These are phyloP conservation scores for Aspergillus intermedius DNA, from an alignment of 2,329 filamentous ascomycete species.

Conservation along the genomic window DNA sequence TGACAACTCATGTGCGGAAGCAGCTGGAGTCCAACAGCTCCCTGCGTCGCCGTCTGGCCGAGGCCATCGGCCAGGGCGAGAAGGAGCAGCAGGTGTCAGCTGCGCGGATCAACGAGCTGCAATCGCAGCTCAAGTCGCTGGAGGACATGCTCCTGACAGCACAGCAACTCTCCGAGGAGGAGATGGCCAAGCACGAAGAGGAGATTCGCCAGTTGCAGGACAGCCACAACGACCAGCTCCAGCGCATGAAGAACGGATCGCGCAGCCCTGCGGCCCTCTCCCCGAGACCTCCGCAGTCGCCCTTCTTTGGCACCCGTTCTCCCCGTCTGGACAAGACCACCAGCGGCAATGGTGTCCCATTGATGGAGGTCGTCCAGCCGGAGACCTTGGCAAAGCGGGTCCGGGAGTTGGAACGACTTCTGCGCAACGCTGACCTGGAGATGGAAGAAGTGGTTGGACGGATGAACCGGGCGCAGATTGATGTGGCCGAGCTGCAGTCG, in stretches of 20 bases:
- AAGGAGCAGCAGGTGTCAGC: slow-evolving; percentile 73
- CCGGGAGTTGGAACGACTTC: slow-evolving; percentile 74
- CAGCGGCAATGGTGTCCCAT: slow-evolving; percentile 52
- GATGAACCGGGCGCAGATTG: slow-evolving; percentile 78
- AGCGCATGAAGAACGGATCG: slow-evolving; percentile 57
- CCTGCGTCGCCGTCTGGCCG: slow-evolving; percentile 67
- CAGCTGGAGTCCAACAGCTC: slow-evolving; percentile 73
- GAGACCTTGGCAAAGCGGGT: slow-evolving; percentile 71
- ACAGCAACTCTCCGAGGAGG: slow-evolving; percentile 80
- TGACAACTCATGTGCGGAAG: slow-evolving; percentile 70
- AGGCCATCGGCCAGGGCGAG: slow-evolving; percentile 78
- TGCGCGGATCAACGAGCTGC: slow-evolving; percentile 74
- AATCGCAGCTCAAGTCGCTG: slow-evolving; percentile 69
- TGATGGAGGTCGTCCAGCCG: slow-evolving; percentile 66
- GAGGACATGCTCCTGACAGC: slow-evolving; percentile 79
- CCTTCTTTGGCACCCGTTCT: slow-evolving; percentile 54
- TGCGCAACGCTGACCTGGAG: slow-evolving; percentile 67
- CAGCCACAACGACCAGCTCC: slow-evolving; percentile 68
- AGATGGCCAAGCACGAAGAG: slow-evolving; percentile 75
- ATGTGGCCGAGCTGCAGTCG: slow-evolving; percentile 68
- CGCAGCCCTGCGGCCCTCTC: slow-evolving; percentile 43
- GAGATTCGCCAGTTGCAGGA: slow-evolving; percentile 72
- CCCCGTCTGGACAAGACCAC: slow-evolving; percentile 57
- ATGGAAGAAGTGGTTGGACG: slow-evolving; percentile 77
- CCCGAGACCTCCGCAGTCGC: slow-evolving; percentile 56